These are phyloP conservation scores for Lipomyces spencermartinsiae DNA, from an alignment of 805 yeast species.

Conservation along the genomic window DNA sequence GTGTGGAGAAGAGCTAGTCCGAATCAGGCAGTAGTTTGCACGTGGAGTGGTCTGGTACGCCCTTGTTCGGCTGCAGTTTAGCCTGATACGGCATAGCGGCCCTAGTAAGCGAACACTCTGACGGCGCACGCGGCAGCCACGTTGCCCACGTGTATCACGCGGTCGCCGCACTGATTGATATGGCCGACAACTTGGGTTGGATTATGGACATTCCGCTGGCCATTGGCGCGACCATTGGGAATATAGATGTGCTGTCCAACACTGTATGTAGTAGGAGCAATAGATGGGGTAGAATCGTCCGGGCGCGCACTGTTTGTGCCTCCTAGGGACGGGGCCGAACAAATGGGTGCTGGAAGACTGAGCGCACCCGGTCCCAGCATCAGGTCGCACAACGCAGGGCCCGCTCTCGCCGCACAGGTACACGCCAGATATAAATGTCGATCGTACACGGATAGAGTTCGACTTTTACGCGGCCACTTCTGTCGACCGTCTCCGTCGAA, in stretches of 20 bases:
- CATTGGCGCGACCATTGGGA: no score
- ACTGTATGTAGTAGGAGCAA: no score
- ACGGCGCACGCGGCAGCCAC: constrained; percentile 6
- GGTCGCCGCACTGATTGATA: neutral
- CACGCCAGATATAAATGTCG: neutral
- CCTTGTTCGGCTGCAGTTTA: neutral
- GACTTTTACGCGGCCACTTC: neutral
- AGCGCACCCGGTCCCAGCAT: neutral
- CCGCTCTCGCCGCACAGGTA: neutral
- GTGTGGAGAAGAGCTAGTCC: neutral
- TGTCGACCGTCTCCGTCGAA: neutral
- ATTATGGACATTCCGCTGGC: no score
- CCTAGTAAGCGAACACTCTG: neutral
- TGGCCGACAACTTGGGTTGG: no score
- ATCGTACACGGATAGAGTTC: neutral
- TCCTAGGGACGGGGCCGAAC: no score
- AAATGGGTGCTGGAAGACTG: neutral
- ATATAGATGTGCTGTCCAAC: no score
- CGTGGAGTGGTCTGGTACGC: constrained; percentile 1
- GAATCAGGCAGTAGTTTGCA: neutral
- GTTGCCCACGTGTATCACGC: neutral
- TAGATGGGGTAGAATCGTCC: neutral
- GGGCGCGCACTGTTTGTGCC: no score
- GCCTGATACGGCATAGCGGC: constrained; percentile 1
- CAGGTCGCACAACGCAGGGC: neutral